Evolutionary conservation across 192 early-diverging fungal genomes (phyloP).

Genomic region (Coemansia umbellata): DNA sequence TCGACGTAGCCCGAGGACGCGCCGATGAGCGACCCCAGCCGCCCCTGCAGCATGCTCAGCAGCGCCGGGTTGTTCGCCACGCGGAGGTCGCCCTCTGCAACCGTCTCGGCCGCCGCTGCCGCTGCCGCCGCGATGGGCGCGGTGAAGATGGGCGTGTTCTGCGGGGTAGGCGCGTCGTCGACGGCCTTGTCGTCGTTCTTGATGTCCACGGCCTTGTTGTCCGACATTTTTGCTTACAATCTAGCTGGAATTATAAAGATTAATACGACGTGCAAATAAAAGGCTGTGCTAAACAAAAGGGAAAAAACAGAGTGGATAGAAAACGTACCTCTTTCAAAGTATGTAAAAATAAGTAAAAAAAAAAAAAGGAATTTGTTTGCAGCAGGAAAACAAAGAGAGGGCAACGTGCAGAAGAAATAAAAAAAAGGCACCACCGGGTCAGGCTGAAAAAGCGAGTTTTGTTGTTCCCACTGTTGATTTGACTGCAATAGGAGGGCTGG

Average conservation of each 20-base stretch:
- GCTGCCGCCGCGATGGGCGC: slow-evolving; percentile 49
- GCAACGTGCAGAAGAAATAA: background rate
- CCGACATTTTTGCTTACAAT: slow-evolving; percentile 13
- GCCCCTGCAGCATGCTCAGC: slow-evolving; percentile 70
- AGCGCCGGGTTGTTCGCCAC: slow-evolving; percentile 57
- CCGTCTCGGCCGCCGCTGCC: slow-evolving; percentile 20
- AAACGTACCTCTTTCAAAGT: too few relatives aligned
- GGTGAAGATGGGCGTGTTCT: slow-evolving; percentile 60
- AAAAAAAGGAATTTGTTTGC: too few relatives aligned
- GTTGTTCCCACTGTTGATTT: too few relatives aligned
- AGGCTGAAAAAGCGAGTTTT: too few relatives aligned
- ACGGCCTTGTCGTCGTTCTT: slow-evolving; percentile 55
- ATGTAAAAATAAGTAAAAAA: too few relatives aligned
- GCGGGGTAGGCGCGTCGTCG: slow-evolving; percentile 55
- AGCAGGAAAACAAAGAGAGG: too few relatives aligned
- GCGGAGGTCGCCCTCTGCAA: slow-evolving; percentile 31
- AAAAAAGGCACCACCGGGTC: too few relatives aligned
- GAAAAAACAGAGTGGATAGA: too few relatives aligned
- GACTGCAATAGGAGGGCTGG: too few relatives aligned
- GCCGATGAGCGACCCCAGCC: slow-evolving; percentile 76
- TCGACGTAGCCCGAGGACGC: slow-evolving; percentile 69
- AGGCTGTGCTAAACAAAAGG: too few relatives aligned
- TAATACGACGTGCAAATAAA: too few relatives aligned
- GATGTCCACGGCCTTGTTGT: slow-evolving; percentile 56
- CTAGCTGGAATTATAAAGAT: too few relatives aligned